These are phyloP conservation scores for Alternaria angustiovoidea DNA, from an alignment of 2,329 filamentous ascomycete species.

Conservation along the genomic window DNA sequence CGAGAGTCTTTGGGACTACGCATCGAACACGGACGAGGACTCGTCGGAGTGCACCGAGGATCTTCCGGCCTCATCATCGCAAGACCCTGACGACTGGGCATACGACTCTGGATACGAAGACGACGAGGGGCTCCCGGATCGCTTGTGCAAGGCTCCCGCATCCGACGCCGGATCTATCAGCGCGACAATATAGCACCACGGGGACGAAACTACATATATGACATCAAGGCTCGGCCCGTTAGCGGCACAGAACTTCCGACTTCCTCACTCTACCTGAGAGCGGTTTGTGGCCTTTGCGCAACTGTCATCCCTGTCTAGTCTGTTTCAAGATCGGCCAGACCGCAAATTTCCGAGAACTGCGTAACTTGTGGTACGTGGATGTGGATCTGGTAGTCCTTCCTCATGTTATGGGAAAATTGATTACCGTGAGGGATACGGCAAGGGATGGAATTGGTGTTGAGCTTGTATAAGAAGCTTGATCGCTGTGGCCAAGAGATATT, in stretches of 20 bases:
- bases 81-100: neutral
- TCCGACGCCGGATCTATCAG: neutral
- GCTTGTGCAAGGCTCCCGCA: neutral
- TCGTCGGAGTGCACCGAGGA: neutral
- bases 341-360: neutral
- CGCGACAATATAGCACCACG: neutral
- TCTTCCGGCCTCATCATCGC: neutral
- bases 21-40: neutral
- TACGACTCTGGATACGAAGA: neutral
- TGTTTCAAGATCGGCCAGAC: constrained; percentile 2
- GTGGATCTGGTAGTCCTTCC: neutral
- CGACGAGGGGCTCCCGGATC: no score
- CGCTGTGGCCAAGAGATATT: neutral
- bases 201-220: neutral
- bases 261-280: neutral
- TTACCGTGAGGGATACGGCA: neutral
- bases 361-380: constrained; percentile 4
- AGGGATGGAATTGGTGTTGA: neutral
- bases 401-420: constrained; percentile 4
- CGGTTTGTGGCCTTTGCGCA: neutral
- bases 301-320: constrained; percentile 5
- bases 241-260: neutral
- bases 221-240: neutral
- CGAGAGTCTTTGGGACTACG: neutral
- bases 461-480: neutral